Evolutionary conservation across 2,329 filamentous ascomycete species (phyloP).

Genomic region (Cordyceps tenuipes): DNA sequence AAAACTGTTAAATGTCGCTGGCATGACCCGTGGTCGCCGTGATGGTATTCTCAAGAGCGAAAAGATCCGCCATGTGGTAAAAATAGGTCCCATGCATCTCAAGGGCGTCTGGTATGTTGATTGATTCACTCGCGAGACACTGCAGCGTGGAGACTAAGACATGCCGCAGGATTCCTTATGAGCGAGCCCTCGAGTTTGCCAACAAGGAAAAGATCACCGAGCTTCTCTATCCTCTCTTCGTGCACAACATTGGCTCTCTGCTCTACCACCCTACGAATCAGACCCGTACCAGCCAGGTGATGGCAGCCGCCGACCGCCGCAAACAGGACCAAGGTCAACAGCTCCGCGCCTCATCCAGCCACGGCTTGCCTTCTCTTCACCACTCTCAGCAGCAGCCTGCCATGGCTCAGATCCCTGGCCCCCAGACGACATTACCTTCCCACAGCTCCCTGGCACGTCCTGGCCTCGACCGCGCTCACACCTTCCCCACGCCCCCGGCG

Average conservation of each 20-base stretch:
- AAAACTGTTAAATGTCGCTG: constrained; percentile 91
- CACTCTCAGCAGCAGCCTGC: constrained; percentile 47
- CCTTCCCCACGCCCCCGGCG: constrained; percentile 87
- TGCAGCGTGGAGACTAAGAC: constrained; percentile 19
- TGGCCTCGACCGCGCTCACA: constrained; percentile 74
- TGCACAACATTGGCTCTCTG: constrained; percentile 90
- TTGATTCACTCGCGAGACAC: constrained; percentile 15
- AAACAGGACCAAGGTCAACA: constrained; percentile 59
- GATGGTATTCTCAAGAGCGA: constrained; percentile 98
- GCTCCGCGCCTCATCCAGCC: constrained; percentile 49
- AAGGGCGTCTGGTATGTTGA: constrained; percentile 85
- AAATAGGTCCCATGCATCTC: constrained; percentile 97
- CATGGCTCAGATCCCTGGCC: constrained; percentile 51
- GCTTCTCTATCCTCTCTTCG: constrained; percentile 87
- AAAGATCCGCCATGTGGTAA: constrained; percentile 92
- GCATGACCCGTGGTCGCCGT: constrained; percentile 91
- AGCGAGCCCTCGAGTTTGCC: constrained; percentile 93
- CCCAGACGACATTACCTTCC: constrained; percentile 49
- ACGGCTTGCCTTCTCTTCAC: constrained; percentile 58
- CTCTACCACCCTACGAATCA: constrained; percentile 92
- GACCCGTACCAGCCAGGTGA: constrained; percentile 71
- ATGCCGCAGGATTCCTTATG: constrained; percentile 79
- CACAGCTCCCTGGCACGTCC: constrained; percentile 69
- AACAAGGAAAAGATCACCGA: constrained; percentile 99
- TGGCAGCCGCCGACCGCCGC: constrained; percentile 74